Evolutionary conservation across 1,139 yeast species (phyloP).

Genomic region (Blastobotrys serpentis): DNA sequence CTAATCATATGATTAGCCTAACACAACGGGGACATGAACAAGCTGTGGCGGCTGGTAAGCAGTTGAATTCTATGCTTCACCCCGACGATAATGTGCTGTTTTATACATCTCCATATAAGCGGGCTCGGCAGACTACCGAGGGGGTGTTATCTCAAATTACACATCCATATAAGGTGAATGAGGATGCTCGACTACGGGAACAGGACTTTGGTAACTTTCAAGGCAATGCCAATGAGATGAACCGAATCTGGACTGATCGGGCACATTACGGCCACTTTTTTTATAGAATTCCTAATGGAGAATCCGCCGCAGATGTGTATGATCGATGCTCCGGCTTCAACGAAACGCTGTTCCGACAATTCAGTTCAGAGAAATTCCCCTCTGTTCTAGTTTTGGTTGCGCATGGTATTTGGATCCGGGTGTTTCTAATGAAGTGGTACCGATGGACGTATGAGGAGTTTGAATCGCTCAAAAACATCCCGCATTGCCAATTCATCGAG

Average conservation of each 20-base stretch:
- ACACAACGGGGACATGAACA: slow-evolving; percentile 62
- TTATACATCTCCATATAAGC: slow-evolving; percentile 77
- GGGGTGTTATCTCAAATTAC: slow-evolving; percentile 60
- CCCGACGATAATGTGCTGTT: slow-evolving; percentile 56
- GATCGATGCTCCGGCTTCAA: slow-evolving; percentile 88
- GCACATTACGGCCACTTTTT: slow-evolving; percentile 91
- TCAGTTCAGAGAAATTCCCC: slow-evolving; percentile 65
- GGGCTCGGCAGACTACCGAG: slow-evolving; percentile 80
- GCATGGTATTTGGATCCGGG: slow-evolving; percentile 93
- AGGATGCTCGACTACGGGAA: slow-evolving; percentile 88
- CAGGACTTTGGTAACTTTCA: slow-evolving; percentile 96
- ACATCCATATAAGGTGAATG: slow-evolving; percentile 55
- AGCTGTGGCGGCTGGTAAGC: slow-evolving; percentile 66
- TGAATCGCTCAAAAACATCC: slow-evolving; percentile 76
- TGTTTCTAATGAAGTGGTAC: slow-evolving; percentile 87
- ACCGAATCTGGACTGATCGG: slow-evolving; percentile 71
- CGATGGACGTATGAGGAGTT: slow-evolving; percentile 89
- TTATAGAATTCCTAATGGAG: slow-evolving; percentile 89
- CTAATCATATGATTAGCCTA: slow-evolving; percentile 75
- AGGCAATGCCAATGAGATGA: slow-evolving; percentile 69
- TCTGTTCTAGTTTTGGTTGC: slow-evolving; percentile 77
- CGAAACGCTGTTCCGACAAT: slow-evolving; percentile 80
- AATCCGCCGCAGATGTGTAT: slow-evolving; percentile 92
- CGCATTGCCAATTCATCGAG: slow-evolving; percentile 76
- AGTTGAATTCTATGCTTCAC: slow-evolving; percentile 52